A percentile compares a stretch with the other conserved stretches of the same genome.
Evolutionary conservation across 1,284 basidiomycete species (phyloP).

Genomic region (Ustilago sp.): DNA sequence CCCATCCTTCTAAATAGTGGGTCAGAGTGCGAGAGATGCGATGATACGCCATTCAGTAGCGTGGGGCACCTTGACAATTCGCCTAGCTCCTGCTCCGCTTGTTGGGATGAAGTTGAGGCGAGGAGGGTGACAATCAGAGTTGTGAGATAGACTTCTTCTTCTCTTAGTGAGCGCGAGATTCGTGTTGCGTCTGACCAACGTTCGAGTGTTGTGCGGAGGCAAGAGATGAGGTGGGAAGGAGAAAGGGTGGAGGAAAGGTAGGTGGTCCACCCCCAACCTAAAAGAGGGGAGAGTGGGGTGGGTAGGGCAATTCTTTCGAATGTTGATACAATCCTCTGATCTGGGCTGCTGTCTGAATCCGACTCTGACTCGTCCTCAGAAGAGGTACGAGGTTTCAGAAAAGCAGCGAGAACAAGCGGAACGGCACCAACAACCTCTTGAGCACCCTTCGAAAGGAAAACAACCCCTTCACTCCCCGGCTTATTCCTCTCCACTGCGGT

Average conservation of each 20-base stretch:
- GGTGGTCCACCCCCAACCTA: constrained; percentile 25
- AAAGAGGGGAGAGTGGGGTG: constrained; percentile 14
- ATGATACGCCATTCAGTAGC: constrained; percentile 80
- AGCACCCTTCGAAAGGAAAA: constrained; percentile 11
- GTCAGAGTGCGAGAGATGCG: constrained; percentile 76
- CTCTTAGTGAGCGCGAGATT: constrained; percentile 9
- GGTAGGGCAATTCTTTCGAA: neutral
- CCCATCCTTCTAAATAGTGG: constrained; percentile 84
- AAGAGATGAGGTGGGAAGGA: neutral
- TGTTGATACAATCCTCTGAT: neutral
- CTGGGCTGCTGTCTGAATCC: constrained; percentile 1
- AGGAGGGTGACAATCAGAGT: constrained; percentile 76
- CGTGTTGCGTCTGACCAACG: constrained; percentile 20
- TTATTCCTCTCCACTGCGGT: constrained; percentile 15
- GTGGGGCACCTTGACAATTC: constrained; percentile 72
- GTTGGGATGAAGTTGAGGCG: constrained; percentile 68
- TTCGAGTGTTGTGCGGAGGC: constrained; percentile 7
- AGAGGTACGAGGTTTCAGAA: neutral
- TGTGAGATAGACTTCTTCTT: constrained; percentile 75
- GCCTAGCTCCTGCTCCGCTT: neutral
- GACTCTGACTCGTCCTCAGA: constrained; percentile 1
- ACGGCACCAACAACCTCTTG: constrained; percentile 19
- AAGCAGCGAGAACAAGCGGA: neutral
- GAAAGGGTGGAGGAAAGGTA: constrained; percentile 8
- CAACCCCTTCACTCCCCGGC: constrained; percentile 20